Evolutionary conservation across 2,329 filamentous ascomycete genomes (phyloP), one percentile per base, ranked within the genome.

Genomic region (Hymenoscyphus fraxineus): DNA sequence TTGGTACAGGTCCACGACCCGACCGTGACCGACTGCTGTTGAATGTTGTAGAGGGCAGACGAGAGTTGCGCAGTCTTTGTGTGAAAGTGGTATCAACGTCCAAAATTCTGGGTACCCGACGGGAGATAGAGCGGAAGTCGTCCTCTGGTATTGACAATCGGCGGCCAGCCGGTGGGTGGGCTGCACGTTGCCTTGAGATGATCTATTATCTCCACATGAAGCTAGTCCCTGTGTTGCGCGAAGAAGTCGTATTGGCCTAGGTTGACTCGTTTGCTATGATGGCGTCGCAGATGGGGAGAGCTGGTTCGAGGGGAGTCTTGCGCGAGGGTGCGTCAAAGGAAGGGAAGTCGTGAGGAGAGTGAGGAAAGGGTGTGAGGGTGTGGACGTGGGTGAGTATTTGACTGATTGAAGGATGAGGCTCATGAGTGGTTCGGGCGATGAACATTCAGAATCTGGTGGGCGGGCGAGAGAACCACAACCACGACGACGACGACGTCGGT

Each of bases 191-290:
- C 70, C 72, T 70, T 67, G 64, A 41, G 47, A 58, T 65, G 59
- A 62, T 69, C 66, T 67, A 60, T 65, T 69, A 67, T 55, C 64
- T 71, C 67, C 68, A 71, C 69, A 72, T 72, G 58, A 65, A 67
- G 70, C 66, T 69, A 71, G 60, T 65, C 63, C 44, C 61, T 71
- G 69, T 73, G 66, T 67, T 65, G 66, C 69, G 64, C 68, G 71
- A 71, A 64, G 64, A 55, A 57, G 35, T 63, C 32, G 61, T 66
- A 61, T 66, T 65, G 63, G 61, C 67, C 55, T 65, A 60, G n/a
- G 58, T 64, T 59, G 58, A 58, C 56, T 69, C 63, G 70, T 72
- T 72, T 70, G 71, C 68, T 68, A 72, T 64, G 66, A 16, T 40
- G 44, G 13, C 32, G 35, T 58, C 56, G 56, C 27, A 39, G 31